Evolutionary conservation across 306 rosid genomes (phyloP).

Genomic region (Glycine tomentella): DNA sequence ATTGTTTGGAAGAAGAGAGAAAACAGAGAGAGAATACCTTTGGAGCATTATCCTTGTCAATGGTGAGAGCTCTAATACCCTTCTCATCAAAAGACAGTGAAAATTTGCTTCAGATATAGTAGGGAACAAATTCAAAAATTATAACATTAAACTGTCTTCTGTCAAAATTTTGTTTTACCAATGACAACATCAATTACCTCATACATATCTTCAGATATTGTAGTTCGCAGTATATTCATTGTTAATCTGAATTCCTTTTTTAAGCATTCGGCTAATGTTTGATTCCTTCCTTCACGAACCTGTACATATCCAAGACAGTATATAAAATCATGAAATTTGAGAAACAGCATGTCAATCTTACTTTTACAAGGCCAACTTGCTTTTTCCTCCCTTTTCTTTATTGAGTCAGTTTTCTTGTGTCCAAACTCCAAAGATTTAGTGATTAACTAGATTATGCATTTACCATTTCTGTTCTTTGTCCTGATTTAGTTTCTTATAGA

Average conservation of each 20-base stretch:
- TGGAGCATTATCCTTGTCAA: conserved; percentile 95
- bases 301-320: conserved; percentile 43
- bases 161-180: conserved; percentile 1
- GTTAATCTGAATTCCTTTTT: conserved; percentile 87
- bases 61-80: conserved; percentile 95
- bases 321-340: conserved; percentile 43
- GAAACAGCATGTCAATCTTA: neutral
- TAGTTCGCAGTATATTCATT: conserved; percentile 66
- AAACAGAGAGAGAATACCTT: conserved; percentile 62
- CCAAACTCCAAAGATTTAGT: neutral
- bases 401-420: neutral
- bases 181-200: conserved; percentile 68
- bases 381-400: neutral
- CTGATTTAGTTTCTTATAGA: neutral
- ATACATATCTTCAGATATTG: conserved; percentile 82
- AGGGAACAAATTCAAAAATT: neutral
- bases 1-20: conserved; percentile 1
- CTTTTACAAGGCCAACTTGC: neutral
- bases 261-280: conserved; percentile 76
- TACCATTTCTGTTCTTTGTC: neutral
- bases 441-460: conserved; percentile 18
- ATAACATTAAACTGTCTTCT: neutral
- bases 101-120: conserved; percentile 40
- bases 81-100: conserved; percentile 51
- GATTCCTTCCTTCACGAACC: conserved; percentile 85